Conservation (phyloP, 179 eudicot genomes). For the Sideroxylon spinosum region DNA sequence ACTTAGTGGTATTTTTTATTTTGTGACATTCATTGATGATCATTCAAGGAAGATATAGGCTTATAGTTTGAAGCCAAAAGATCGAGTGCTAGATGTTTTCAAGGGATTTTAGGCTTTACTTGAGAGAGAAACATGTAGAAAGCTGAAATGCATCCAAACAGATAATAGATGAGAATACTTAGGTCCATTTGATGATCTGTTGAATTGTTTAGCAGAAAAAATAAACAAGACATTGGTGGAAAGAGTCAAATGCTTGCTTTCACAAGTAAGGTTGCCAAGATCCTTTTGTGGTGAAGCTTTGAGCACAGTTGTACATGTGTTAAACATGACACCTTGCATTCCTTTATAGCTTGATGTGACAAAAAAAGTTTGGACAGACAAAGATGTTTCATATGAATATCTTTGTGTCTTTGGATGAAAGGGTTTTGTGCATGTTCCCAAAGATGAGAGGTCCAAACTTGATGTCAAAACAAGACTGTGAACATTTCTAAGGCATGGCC, state of each 20-base stretch:
- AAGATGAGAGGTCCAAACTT: slow-evolving; percentile 21
- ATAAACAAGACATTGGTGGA: slow-evolving; percentile 18
- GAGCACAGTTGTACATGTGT: not conserved
- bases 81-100: not conserved
- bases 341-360: too few relatives aligned
- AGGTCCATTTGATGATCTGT: too few relatives aligned
- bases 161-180: not conserved
- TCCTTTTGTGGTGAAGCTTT: slow-evolving; percentile 21
- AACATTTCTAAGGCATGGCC: slow-evolving; percentile 15
- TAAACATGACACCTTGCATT: too few relatives aligned
- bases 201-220: too few relatives aligned
- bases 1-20: too few relatives aligned
- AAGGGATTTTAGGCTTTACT: not conserved
- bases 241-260: slow-evolving; percentile 19
- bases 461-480: too few relatives aligned
- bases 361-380: too few relatives aligned
- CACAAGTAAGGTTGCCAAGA: too few relatives aligned
- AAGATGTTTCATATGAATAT: too few relatives aligned
- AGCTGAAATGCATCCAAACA: not conserved
- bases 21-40: not conserved
- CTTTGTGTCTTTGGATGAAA: too few relatives aligned
- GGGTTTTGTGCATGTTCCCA: too few relatives aligned
- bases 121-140: too few relatives aligned
- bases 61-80: not conserved
- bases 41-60: not conserved